These are phyloP conservation scores for Xylaria sp. DNA, from an alignment of 2,329 filamentous ascomycete genomes.

Conservation along the genomic window DNA sequence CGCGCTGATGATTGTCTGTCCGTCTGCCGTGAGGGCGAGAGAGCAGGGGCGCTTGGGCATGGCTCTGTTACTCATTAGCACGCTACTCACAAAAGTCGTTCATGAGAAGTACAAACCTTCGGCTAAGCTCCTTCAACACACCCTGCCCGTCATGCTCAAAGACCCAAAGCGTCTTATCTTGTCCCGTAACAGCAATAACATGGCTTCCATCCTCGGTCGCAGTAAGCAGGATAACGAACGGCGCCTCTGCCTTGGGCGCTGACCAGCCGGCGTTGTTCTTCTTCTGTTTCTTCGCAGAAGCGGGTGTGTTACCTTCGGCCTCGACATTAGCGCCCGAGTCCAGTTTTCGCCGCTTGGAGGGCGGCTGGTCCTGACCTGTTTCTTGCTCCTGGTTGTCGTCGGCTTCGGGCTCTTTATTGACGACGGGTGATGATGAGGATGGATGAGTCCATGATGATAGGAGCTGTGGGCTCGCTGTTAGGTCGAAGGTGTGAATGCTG, in stretches of 20 bases:
- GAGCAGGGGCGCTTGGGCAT: slow-evolving; percentile 90
- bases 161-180: slow-evolving; percentile 86
- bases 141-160: slow-evolving; percentile 63
- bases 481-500: slow-evolving; percentile 62
- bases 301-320: slow-evolving; percentile 5
- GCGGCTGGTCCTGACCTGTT: slow-evolving; percentile 8
- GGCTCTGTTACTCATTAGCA: slow-evolving; percentile 44
- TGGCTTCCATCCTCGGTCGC: slow-evolving; percentile 60
- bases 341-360: slow-evolving; percentile 16
- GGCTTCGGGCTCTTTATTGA: neutral
- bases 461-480: slow-evolving; percentile 29
- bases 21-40: slow-evolving; percentile 63
- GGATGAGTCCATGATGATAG: slow-evolving; percentile 30
- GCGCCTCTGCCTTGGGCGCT: slow-evolving; percentile 38
- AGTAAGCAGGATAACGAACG: slow-evolving; percentile 65
- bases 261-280: slow-evolving; percentile 32
- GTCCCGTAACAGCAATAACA: slow-evolving; percentile 73
- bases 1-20: slow-evolving; percentile 68
- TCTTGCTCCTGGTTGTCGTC: neutral
- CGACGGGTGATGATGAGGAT: neutral
- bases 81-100: neutral
- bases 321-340: neutral
- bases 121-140: slow-evolving; percentile 60
- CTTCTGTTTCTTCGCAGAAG: slow-evolving; percentile 21
- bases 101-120: slow-evolving; percentile 48